A percentile compares a stretch with the other conserved stretches of the same genome.
These are phyloP conservation scores for Collybia nuda DNA, from an alignment of 768 basidiomycete genomes.

Conservation along the genomic window DNA sequence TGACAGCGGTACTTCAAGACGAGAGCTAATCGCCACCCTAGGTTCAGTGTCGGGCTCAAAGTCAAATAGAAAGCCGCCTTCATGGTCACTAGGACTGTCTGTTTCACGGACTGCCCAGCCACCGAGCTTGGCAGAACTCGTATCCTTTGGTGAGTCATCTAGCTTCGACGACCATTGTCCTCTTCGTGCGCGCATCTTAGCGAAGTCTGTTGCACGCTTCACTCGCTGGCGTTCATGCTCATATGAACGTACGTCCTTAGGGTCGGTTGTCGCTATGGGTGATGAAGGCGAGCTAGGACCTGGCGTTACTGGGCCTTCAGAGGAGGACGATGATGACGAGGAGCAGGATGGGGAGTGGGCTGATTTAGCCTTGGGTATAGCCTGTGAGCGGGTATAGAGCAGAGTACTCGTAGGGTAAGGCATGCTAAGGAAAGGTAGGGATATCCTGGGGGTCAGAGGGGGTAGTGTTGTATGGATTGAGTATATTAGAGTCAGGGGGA, in stretches of 20 bases:
- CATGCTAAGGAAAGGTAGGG: slow-evolving; percentile 3
- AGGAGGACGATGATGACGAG: neutral
- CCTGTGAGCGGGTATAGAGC: neutral
- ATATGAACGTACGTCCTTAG: slow-evolving; percentile 45
- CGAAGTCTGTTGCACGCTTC: slow-evolving; percentile 42
- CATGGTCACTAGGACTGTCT: slow-evolving; percentile 20
- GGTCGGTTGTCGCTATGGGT: slow-evolving; percentile 6
- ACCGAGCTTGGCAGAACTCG: neutral
- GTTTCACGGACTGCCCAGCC: slow-evolving; percentile 17
- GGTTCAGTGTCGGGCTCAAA: too few species aligned
- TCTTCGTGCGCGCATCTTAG: slow-evolving; percentile 35
- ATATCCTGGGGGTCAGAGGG: neutral
- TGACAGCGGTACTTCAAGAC: slow-evolving; percentile 12
- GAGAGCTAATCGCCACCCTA: neutral
- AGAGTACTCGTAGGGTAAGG: slow-evolving; percentile 8
- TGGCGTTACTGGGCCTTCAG: neutral
- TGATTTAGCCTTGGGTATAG: slow-evolving; percentile 2
- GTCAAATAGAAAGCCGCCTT: slow-evolving; percentile 1
- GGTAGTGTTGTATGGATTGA: neutral
- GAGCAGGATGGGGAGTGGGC: neutral
- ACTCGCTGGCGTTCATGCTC: slow-evolving; percentile 49
- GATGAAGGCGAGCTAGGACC: slow-evolving; percentile 14
- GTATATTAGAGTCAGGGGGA: neutral
- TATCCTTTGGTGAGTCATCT: neutral
- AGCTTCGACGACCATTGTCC: slow-evolving; percentile 9